A percentile compares a stretch with the other conserved stretches of the same genome.
Evolutionary conservation across 345 rosid species (phyloP).

Genomic region (Sisymbrium irio): DNA sequence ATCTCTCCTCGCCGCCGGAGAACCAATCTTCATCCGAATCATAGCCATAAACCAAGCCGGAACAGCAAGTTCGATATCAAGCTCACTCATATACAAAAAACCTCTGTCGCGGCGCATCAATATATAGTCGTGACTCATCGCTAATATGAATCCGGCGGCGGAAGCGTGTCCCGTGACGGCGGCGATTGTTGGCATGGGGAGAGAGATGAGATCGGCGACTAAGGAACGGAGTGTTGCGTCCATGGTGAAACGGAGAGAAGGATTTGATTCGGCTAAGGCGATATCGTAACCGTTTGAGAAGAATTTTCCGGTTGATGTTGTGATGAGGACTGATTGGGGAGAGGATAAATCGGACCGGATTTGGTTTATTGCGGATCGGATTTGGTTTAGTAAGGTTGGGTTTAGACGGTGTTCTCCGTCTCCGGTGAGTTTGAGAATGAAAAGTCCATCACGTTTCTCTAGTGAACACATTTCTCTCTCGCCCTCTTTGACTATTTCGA

Average conservation of each 20-base stretch:
- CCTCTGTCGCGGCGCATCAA: slow-evolving; percentile 67
- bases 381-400: slow-evolving; percentile 41
- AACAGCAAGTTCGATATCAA: slow-evolving; percentile 49
- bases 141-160: slow-evolving; percentile 59
- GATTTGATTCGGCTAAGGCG: slow-evolving; percentile 42
- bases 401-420: slow-evolving; percentile 62
- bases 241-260: slow-evolving; percentile 41
- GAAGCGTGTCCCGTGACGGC: slow-evolving; percentile 75
- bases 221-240: slow-evolving; percentile 38
- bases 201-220: slow-evolving; percentile 49
- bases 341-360: slow-evolving; percentile 43
- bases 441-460: slow-evolving; percentile 53
- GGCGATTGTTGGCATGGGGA: slow-evolving; percentile 71
- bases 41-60: slow-evolving; percentile 46
- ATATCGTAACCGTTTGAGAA: slow-evolving; percentile 90
- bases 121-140: slow-evolving; percentile 61
- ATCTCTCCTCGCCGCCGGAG: slow-evolving; percentile 43
- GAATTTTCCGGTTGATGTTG: slow-evolving; percentile 67
- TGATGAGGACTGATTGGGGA: slow-evolving; percentile 54
- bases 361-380: slow-evolving; percentile 44
- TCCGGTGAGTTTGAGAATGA: slow-evolving; percentile 52
- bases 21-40: slow-evolving; percentile 41
- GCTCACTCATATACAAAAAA: slow-evolving; percentile 70
- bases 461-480: slow-evolving; percentile 41
- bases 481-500: too few relatives aligned